These are phyloP conservation scores for Monilinia vaccinii-corymbosi DNA, from an alignment of 2,329 filamentous ascomycete species.

Conservation along the genomic window DNA sequence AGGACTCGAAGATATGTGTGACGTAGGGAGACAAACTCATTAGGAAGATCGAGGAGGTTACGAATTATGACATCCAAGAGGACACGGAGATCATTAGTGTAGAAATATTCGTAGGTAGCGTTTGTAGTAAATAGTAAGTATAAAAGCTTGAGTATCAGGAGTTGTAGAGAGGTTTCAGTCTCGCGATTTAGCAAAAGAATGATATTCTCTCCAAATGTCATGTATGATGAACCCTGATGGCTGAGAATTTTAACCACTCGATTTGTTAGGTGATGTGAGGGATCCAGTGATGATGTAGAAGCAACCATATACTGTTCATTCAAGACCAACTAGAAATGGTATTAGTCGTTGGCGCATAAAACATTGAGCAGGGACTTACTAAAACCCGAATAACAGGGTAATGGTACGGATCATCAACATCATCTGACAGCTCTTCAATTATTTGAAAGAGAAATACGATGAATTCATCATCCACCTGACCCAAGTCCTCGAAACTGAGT, in stretches of 20 bases:
- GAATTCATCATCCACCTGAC: slow-evolving; percentile 72
- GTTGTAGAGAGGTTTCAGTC: slow-evolving; percentile 84
- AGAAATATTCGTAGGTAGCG: slow-evolving; percentile 94
- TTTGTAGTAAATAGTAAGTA: slow-evolving; percentile 92
- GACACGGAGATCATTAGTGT: slow-evolving; percentile 92
- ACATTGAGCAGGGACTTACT: slow-evolving; percentile 41
- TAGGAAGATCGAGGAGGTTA: slow-evolving; percentile 89
- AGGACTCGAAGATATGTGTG: slow-evolving; percentile 94
- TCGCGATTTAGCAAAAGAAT: slow-evolving; percentile 92
- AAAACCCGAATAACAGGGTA: slow-evolving; percentile 90
- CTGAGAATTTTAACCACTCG: slow-evolving; percentile 88
- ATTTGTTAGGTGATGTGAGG: slow-evolving; percentile 61
- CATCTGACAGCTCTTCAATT: slow-evolving; percentile 79
- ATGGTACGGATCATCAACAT: slow-evolving; percentile 87
- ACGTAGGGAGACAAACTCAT: slow-evolving; percentile 66
- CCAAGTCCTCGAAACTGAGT: slow-evolving; percentile 65
- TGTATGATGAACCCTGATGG: slow-evolving; percentile 68
- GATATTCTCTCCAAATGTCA: slow-evolving; percentile 95
- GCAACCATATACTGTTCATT: slow-evolving; percentile 98
- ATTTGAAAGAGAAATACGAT: slow-evolving; percentile 75
- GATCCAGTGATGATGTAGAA: slow-evolving; percentile 35
- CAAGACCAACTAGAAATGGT: slow-evolving; percentile 63
- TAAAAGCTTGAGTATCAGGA: slow-evolving; percentile 91
- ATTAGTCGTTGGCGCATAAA: slow-evolving; percentile 14
- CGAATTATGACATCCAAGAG: slow-evolving; percentile 92